Base-by-base conservation (phyloP, 306 rosid genomes). In the Oxytropis ochrocephala region DNA sequence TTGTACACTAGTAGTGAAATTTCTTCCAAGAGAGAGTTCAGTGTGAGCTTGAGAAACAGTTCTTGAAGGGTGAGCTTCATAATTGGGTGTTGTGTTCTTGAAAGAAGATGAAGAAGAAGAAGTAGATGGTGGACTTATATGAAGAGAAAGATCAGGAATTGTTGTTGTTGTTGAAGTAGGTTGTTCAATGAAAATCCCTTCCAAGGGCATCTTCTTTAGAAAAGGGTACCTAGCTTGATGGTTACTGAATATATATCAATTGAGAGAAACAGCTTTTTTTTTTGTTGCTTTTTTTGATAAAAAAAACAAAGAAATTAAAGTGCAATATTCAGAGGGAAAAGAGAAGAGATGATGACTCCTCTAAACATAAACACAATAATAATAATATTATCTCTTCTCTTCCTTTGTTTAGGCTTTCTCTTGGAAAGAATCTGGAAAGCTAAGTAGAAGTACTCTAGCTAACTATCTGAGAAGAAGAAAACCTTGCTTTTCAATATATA, bases 131-230 rank as follows among this genome's bases (percentile, higher is more conserved):
- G 87, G 96, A 17, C 95, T 89, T 74, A 92, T 89, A 75, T 92
- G 92, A 64, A 92, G 95, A 61, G 98, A 87, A 68, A 92, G 98
- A 87, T 92, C 98, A 53, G 98, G 96, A 44, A 92, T 87, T 43
- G 83, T 74, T 14, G 88, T 11, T 11, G 51, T 4, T n/a, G 92
- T 47, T 78, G 92, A 69, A 72, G 88, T 75, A 12, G 89, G 76
- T 74, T 92, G 76, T 74, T 92, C 92, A 35, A 84, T 78, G 82
- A 86, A 88, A 79, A 85, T 80, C 89, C 92, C 97, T 59, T 89
- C 89, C 80, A 87, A 92, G 89, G 97, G 91, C 97, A 92, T 92
- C 72, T 91, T 91, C 78, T 67, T 73, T 65, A 49, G 52, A 63
- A 35, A 10, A 35, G 7, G 11, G 36, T 42, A 9, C 52, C 35